phyloP scores from a whole-genome alignment of 106 monocot genomes.

The Platanthera zijinensis region DNA sequence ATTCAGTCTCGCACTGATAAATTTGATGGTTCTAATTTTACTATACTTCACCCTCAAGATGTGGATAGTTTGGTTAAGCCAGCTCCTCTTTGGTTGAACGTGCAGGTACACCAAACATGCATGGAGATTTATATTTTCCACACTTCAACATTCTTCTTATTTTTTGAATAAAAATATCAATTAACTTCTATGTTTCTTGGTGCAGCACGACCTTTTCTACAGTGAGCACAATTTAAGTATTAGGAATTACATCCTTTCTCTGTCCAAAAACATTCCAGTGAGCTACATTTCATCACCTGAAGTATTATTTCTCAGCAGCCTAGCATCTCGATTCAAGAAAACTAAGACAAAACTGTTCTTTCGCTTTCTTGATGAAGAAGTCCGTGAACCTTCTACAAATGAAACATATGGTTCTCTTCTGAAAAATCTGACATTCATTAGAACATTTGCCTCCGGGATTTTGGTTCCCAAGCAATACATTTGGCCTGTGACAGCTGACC shows the following conservation, averaged over 20 bases:
- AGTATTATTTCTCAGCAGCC: slow-evolving; percentile 45
- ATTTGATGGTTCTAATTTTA: slow-evolving; percentile 27
- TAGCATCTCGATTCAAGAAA: slow-evolving; percentile 20
- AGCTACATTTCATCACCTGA: slow-evolving; percentile 81
- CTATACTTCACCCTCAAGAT: slow-evolving; percentile 43
- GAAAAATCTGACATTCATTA: slow-evolving; percentile 69
- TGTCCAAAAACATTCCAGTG: slow-evolving; percentile 26
- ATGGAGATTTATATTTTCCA: neutral
- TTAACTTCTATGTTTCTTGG: slow-evolving; percentile 1
- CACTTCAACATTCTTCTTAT: neutral
- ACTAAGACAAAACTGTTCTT: slow-evolving; percentile 64
- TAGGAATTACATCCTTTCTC: slow-evolving; percentile 43
- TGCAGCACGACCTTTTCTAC: slow-evolving; percentile 82
- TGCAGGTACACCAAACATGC: slow-evolving; percentile 42
- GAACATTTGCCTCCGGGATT: slow-evolving; percentile 76
- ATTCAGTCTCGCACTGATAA: slow-evolving; percentile 29
- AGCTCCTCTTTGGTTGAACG: slow-evolving; percentile 65
- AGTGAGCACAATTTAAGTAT: slow-evolving; percentile 72
- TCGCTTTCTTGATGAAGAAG: slow-evolving; percentile 41
- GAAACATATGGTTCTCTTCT: slow-evolving; percentile 56
- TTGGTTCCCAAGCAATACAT: slow-evolving; percentile 74
- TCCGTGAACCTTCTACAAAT: slow-evolving; percentile 52
- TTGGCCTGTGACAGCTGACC: slow-evolving; percentile 47
- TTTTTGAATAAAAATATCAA: neutral
- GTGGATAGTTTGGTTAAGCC: slow-evolving; percentile 23